Percentiles rank a stretch among this genome's conserved stretches.
These are phyloP conservation scores for Sicyos baderoa DNA, from an alignment of 306 rosid genomes.

Conservation along the genomic window DNA sequence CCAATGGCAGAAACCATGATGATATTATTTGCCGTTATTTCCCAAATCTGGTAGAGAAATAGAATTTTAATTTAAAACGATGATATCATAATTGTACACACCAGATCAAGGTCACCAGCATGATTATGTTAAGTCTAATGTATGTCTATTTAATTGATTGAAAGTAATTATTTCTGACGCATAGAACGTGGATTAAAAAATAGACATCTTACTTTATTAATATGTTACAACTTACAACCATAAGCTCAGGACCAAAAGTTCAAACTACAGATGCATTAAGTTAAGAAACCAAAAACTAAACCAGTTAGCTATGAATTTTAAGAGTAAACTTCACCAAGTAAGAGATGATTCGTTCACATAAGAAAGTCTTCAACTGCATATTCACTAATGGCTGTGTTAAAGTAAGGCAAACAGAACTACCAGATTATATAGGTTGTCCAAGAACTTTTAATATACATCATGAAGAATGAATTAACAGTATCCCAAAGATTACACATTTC, in stretches of 20 bases:
- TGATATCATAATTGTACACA: background rate
- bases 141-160: background rate
- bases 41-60: slow-evolving; percentile 73
- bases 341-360: background rate
- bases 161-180: background rate
- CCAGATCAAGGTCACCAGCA: background rate
- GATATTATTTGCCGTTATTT: slow-evolving; percentile 87
- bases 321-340: slow-evolving; percentile 1
- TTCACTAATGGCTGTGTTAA: background rate
- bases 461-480: background rate
- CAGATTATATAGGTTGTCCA: background rate
- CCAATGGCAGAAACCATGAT: slow-evolving; percentile 99
- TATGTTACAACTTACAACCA: slow-evolving; percentile 1
- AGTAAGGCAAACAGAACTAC: background rate
- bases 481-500: slow-evolving; percentile 5
- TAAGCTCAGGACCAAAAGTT: background rate
- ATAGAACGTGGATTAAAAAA: background rate
- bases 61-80: background rate
- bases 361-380: background rate
- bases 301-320: background rate
- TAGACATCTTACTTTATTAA: background rate
- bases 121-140: background rate
- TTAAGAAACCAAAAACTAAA: background rate
- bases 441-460: background rate
- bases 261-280: background rate